Percentiles rank a stretch among this genome's conserved stretches.
These are phyloP conservation scores for Paramarasmius palmivorus DNA, from an alignment of 1,284 basidiomycete species.

Conservation along the genomic window DNA sequence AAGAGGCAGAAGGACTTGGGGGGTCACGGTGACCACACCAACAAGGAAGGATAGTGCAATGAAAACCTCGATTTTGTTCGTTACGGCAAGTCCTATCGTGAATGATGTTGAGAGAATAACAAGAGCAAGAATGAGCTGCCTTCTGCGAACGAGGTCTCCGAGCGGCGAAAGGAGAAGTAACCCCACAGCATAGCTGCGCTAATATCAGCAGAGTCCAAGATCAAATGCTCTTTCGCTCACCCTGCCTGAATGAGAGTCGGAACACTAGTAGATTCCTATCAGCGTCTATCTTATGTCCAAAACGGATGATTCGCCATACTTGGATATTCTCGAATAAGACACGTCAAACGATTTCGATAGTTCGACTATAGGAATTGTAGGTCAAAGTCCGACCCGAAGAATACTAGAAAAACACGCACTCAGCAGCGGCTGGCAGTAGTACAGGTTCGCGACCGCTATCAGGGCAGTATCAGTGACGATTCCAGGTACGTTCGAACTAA, in stretches of 20 bases:
- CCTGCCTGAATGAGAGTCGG: constrained; percentile 52
- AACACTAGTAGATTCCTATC: constrained; percentile 32
- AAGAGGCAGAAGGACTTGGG: constrained; percentile 63
- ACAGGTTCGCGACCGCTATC: constrained; percentile 45
- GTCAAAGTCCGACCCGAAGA: neutral
- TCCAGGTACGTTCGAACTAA: neutral
- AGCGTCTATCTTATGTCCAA: neutral
- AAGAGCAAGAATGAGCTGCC: constrained; percentile 51
- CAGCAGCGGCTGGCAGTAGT: constrained; percentile 54
- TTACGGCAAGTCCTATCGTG: constrained; percentile 58
- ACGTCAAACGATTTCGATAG: constrained; percentile 43
- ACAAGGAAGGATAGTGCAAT: constrained; percentile 58
- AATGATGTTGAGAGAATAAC: constrained; percentile 47
- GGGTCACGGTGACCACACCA: constrained; percentile 55
- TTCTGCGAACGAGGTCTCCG: constrained; percentile 66
- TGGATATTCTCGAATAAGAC: constrained; percentile 58
- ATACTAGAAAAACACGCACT: constrained; percentile 28
- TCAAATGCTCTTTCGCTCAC: constrained; percentile 25
- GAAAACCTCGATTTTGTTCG: constrained; percentile 49
- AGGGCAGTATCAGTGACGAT: constrained; percentile 1
- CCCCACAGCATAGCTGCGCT: constrained; percentile 53
- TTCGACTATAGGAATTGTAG: neutral
- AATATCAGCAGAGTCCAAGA: neutral
- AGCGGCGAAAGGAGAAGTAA: constrained; percentile 64
- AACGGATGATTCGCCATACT: constrained; percentile 29